Percentiles rank a stretch among this genome's conserved stretches.
Conservation (phyloP, 2,329 filamentous ascomycete species). For the Dactylellina sp. region DNA sequence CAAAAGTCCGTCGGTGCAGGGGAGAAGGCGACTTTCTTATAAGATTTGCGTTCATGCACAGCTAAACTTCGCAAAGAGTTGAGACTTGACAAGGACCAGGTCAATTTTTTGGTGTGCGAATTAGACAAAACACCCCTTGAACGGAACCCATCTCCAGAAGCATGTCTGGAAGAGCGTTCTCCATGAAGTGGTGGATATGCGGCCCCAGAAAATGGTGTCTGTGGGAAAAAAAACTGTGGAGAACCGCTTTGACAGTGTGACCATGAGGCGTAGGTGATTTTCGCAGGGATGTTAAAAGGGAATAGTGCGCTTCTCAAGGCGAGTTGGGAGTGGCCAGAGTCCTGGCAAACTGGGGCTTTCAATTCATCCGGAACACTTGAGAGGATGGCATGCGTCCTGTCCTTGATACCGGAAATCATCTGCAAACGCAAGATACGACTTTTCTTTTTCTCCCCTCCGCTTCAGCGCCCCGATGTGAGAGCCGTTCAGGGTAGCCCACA, state of each 20-base stretch:
- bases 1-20: conserved; percentile 53
- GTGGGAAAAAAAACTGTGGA: conserved; percentile 47
- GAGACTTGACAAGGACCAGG: conserved; percentile 34
- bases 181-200: conserved; percentile 46
- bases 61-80: conserved; percentile 45
- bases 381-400: conserved; percentile 34
- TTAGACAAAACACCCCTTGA: conserved; percentile 56
- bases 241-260: conserved; percentile 56
- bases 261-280: conserved; percentile 57
- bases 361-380: conserved; percentile 55
- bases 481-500: conserved; percentile 30
- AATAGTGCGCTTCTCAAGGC: conserved; percentile 33
- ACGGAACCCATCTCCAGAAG: conserved; percentile 48
- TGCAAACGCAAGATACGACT: conserved; percentile 38
- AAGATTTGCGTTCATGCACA: conserved; percentile 48
- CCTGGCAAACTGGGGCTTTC: conserved; percentile 29
- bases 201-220: conserved; percentile 54
- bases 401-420: conserved; percentile 49
- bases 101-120: conserved; percentile 44
- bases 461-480: conserved; percentile 45
- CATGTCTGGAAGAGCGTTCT: conserved; percentile 16
- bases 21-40: conserved; percentile 56
- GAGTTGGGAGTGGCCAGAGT: conserved; percentile 51
- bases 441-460: conserved; percentile 43
- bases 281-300: conserved; percentile 52